phyloP scores from a whole-genome alignment of 768 basidiomycete genomes.

The Terana coerulea region DNA sequence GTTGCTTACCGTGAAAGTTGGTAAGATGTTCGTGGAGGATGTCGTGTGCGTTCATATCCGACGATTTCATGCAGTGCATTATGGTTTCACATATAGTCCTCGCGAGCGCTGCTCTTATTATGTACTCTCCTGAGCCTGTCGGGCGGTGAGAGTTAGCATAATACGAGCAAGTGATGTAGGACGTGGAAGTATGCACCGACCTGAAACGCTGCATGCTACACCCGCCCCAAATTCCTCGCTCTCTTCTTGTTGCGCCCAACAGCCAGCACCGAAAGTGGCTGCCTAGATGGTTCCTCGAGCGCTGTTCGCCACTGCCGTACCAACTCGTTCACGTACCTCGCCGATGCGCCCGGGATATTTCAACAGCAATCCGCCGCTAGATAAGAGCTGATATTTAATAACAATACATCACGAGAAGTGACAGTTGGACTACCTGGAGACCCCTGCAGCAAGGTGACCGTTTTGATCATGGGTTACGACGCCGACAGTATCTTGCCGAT shows the following conservation, averaged over 20 bases:
- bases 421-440: constrained; percentile 58
- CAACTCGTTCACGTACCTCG: constrained; percentile 43
- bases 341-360: constrained; percentile 74
- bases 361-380: constrained; percentile 75
- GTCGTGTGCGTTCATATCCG: constrained; percentile 52
- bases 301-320: neutral
- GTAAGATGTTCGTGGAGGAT: constrained; percentile 43
- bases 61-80: constrained; percentile 16
- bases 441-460: constrained; percentile 59
- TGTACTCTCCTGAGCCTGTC: constrained; percentile 72
- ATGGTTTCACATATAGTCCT: constrained; percentile 48
- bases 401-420: neutral
- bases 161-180: too few species aligned
- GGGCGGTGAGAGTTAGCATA: too few species aligned
- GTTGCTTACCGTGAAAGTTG: constrained; percentile 49
- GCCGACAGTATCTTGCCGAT: constrained; percentile 78
- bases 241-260: constrained; percentile 48
- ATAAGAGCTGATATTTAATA: neutral
- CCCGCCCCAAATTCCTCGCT: constrained; percentile 21
- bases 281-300: constrained; percentile 43
- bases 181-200: constrained; percentile 26
- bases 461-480: constrained; percentile 54
- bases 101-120: constrained; percentile 55
- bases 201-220: constrained; percentile 72
- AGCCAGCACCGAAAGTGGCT: constrained; percentile 69